A percentile compares a stretch with the other conserved stretches of the same genome.
These are phyloP conservation scores for Colletotrichum sp. DNA, from an alignment of 2,329 filamentous ascomycete species.

Conservation along the genomic window DNA sequence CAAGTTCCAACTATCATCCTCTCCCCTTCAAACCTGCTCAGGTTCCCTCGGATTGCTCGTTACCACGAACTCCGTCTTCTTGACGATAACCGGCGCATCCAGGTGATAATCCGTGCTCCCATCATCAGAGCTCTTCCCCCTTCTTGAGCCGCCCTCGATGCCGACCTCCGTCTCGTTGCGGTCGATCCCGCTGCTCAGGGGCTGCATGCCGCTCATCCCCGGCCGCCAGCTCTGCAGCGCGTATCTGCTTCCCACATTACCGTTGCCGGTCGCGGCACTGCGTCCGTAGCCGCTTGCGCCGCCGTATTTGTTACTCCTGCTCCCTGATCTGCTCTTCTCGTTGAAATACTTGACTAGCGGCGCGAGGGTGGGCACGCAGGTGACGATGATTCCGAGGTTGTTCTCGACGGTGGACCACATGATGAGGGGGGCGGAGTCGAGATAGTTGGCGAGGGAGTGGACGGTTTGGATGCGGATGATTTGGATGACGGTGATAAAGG, in stretches of 20 bases:
- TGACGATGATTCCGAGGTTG: constrained; percentile 49
- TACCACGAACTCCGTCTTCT: constrained; percentile 21
- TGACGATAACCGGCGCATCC: constrained; percentile 1
- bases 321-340: constrained; percentile 27
- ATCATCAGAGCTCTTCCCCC: neutral
- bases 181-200: constrained; percentile 21
- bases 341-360: constrained; percentile 43
- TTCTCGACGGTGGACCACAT: constrained; percentile 52
- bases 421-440: constrained; percentile 47
- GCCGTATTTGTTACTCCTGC: constrained; percentile 20
- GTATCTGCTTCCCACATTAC: constrained; percentile 22
- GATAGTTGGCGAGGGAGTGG: constrained; percentile 45
- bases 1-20: neutral
- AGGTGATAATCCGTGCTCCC: constrained; percentile 13
- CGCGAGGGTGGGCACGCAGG: constrained; percentile 47
- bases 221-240: constrained; percentile 31
- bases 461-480: constrained; percentile 56
- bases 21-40: neutral
- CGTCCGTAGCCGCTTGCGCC: constrained; percentile 22
- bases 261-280: neutral
- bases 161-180: neutral
- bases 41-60: constrained; percentile 3
- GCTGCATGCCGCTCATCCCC: constrained; percentile 26
- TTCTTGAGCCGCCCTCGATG: neutral
- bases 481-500: constrained; percentile 57